Evolutionary conservation across 2,329 filamentous ascomycete species (phyloP).

Genomic region (Colletotrichum sojae): DNA sequence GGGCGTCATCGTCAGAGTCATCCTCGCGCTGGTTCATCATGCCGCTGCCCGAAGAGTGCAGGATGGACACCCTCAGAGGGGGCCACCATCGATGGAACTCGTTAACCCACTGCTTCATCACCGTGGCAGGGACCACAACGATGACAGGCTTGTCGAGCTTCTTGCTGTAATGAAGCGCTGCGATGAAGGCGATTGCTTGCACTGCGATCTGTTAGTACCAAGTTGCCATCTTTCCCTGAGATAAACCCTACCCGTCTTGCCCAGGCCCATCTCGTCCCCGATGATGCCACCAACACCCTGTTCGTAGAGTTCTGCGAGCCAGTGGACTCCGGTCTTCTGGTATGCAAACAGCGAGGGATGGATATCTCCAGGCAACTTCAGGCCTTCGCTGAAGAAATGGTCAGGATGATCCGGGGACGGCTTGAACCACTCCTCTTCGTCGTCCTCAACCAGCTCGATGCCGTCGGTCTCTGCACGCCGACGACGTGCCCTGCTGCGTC

Average conservation of each 20-base stretch:
- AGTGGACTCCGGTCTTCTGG: constrained; percentile 96
- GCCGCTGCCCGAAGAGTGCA: constrained; percentile 95
- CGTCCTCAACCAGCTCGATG: constrained; percentile 58
- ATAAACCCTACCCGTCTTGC: constrained; percentile 76
- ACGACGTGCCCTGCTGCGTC: constrained; percentile 59
- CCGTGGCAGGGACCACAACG: constrained; percentile 92
- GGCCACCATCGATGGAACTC: constrained; percentile 99
- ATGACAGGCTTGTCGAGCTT: constrained; percentile 88
- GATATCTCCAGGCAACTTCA: constrained; percentile 91
- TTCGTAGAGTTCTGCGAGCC: constrained; percentile 92
- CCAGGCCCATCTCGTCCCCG: constrained; percentile 98
- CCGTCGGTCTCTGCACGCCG: constrained; percentile 51
- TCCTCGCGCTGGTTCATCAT: constrained; percentile 88
- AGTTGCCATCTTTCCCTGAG: neutral
- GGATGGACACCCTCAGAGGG: constrained; percentile 93
- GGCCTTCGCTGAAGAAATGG: constrained; percentile 79
- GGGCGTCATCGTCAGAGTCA: constrained; percentile 63
- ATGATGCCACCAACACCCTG: constrained; percentile 95
- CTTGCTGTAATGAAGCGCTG: constrained; percentile 92
- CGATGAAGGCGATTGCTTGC: constrained; percentile 81
- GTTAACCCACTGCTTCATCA: constrained; percentile 97
- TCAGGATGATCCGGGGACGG: constrained; percentile 88
- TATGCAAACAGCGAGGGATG: constrained; percentile 95
- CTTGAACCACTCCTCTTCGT: constrained; percentile 81
- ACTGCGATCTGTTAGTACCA: constrained; percentile 51